A percentile compares a stretch with the other conserved stretches of the same genome.
These are phyloP conservation scores for Lepiota venenata DNA, from an alignment of 768 basidiomycete genomes.

Conservation along the genomic window DNA sequence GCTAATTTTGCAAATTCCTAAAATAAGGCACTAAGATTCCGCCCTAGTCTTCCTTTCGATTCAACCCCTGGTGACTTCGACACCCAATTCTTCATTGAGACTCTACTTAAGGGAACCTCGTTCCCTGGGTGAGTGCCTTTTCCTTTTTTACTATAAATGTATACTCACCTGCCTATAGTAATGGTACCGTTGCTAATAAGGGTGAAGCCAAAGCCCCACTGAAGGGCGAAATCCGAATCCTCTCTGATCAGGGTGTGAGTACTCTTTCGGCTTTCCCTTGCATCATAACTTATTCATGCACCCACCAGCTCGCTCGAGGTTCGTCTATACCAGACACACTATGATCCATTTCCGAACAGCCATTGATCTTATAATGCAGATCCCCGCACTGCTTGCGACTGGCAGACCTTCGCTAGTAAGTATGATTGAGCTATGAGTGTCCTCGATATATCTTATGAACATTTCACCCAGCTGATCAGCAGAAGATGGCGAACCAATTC, in stretches of 20 bases:
- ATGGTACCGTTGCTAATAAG: not conserved
- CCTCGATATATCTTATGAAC: not conserved
- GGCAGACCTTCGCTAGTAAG: conserved; percentile 43
- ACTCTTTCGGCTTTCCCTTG: not conserved
- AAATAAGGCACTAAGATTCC: not conserved
- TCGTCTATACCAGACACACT: not conserved
- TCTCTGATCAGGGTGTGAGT: conserved; percentile 30
- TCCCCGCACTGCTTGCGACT: conserved; percentile 45
- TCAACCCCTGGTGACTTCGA: conserved; percentile 41
- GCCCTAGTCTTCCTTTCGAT: conserved; percentile 35
- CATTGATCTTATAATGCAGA: conserved; percentile 22
- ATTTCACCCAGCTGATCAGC: conserved; percentile 25
- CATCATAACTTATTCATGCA: not conserved
- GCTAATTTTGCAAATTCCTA: not conserved
- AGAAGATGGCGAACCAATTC: conserved; percentile 31
- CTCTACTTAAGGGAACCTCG: conserved; percentile 33
- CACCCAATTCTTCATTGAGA: conserved; percentile 43
- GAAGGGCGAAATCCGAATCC: conserved; percentile 39
- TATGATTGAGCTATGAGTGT: not conserved
- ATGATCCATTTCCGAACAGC: not conserved
- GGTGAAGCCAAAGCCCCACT: conserved; percentile 38
- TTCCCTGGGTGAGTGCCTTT: conserved; percentile 30
- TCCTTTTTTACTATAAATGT: too few relatives aligned
- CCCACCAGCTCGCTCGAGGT: conserved; percentile 8
- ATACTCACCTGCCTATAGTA: not conserved